phyloP scores from a whole-genome alignment of 2,329 filamentous ascomycete genomes.

The Colletotrichum noveboracense region DNA sequence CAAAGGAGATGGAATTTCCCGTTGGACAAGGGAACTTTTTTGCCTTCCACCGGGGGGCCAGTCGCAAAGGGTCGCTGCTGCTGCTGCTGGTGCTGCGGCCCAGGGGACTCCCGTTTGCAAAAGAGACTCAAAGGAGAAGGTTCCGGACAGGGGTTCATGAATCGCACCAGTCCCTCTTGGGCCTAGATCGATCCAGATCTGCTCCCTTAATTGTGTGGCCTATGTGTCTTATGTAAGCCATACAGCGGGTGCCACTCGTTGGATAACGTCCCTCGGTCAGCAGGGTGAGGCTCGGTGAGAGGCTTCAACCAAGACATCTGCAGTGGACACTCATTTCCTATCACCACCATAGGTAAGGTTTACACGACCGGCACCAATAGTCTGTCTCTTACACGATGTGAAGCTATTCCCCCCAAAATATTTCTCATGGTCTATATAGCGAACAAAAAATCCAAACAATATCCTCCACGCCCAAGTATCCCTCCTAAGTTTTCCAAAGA shows the following conservation, averaged over 20 bases:
- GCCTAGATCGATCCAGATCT: slow-evolving; percentile 15
- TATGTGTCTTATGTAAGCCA: slow-evolving; percentile 7
- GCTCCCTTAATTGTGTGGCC: slow-evolving; percentile 15
- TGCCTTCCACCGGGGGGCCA: slow-evolving; percentile 4
- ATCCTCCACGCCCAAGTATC: background rate
- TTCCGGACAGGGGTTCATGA: slow-evolving; percentile 13
- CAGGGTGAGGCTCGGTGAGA: background rate
- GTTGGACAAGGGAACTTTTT: slow-evolving; percentile 17
- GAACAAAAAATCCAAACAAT: background rate
- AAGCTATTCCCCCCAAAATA: rapidly evolving
- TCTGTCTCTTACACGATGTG: background rate
- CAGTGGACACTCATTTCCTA: no score
- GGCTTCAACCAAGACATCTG: background rate
- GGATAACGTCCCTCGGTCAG: background rate
- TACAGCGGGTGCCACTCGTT: background rate
- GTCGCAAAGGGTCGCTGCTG: background rate
- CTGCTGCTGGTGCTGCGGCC: background rate
- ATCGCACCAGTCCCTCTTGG: slow-evolving; percentile 9
- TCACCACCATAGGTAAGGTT: background rate
- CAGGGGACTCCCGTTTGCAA: slow-evolving; percentile 3
- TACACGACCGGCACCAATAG: background rate
- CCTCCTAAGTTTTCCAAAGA: background rate
- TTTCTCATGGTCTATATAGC: background rate
- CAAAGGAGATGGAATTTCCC: slow-evolving; percentile 17
- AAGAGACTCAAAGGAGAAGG: slow-evolving; percentile 14